Conservation (phyloP, 495 filamentous ascomycete species). For the Hyaloscypha variabilis region DNA sequence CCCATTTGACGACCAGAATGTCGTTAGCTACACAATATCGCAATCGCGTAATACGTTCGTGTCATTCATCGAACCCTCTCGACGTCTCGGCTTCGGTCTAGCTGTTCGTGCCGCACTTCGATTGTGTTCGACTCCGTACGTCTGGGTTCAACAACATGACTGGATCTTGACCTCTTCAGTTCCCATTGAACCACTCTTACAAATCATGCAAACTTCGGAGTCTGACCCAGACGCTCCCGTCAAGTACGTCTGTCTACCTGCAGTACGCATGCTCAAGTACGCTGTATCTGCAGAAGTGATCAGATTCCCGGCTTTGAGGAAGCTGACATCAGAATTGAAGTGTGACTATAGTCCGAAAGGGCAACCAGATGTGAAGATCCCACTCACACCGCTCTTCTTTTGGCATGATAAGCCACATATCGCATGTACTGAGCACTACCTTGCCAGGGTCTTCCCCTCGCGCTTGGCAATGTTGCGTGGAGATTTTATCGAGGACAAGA, state of each 20-base stretch:
- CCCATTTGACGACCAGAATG: not conserved
- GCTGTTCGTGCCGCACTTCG: not conserved
- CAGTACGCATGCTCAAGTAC: not conserved
- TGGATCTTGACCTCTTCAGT: not conserved
- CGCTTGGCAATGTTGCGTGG: not conserved
- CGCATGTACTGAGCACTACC: not conserved
- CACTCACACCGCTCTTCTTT: not conserved
- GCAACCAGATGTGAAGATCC: not conserved
- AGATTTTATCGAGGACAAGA: not conserved
- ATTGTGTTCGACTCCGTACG: not conserved
- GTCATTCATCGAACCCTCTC: not conserved
- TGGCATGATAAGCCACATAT: constrained; percentile 4
- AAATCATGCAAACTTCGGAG: not conserved
- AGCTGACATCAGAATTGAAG: not conserved
- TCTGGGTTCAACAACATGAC: not conserved
- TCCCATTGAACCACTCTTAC: not conserved
- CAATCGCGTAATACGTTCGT: not conserved
- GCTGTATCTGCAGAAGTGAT: not conserved
- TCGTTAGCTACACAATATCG: not conserved
- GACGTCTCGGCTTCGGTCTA: not conserved
- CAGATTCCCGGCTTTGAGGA: not conserved
- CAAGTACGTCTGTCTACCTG: constrained; percentile 1
- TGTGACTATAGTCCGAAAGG: not conserved
- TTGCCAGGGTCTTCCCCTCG: not conserved
- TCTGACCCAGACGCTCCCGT: not conserved